A percentile compares a stretch with the other conserved stretches of the same genome.
These are phyloP conservation scores for Jimgerdemannia flammicorona DNA, from an alignment of 192 early-diverging fungal genomes.

Conservation along the genomic window DNA sequence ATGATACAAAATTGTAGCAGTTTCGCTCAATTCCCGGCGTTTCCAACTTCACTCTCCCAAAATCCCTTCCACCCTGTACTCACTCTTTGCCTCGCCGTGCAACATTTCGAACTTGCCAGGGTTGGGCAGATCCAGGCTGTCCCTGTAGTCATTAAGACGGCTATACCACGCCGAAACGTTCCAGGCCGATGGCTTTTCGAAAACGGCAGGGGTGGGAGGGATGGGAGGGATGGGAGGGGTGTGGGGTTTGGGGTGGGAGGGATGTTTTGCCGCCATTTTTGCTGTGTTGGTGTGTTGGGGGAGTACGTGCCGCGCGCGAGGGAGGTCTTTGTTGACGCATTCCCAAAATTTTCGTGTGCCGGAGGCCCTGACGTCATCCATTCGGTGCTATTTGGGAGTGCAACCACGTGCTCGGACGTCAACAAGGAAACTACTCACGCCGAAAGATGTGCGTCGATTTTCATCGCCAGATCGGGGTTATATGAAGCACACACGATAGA, in stretches of 20 bases:
- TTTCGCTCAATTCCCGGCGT: no score
- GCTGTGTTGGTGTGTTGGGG: not conserved
- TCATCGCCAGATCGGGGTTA: no score
- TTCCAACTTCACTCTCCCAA: no score
- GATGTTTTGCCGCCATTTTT: not conserved
- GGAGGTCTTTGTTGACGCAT: not conserved
- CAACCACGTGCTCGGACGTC: no score
- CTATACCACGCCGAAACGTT: conserved; percentile 28
- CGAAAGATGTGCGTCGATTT: no score
- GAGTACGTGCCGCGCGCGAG: not conserved
- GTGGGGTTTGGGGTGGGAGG: not conserved
- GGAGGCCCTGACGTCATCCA: not conserved
- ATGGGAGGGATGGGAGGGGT: not conserved
- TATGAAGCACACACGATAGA: no score
- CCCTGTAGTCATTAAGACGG: conserved; percentile 32
- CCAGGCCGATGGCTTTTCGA: conserved; percentile 11
- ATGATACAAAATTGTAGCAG: no score
- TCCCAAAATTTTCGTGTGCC: not conserved
- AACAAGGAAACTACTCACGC: no score
- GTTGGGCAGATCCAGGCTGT: conserved; percentile 59
- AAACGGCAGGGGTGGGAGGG: no score
- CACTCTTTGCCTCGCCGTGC: conserved; percentile 80
- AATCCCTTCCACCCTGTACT: conserved; percentile 1
- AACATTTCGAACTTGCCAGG: conserved; percentile 81
- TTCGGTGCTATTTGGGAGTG: no score